These are phyloP conservation scores for Jaltomata sinuosa DNA, from an alignment of 257 asterid species.

Conservation along the genomic window DNA sequence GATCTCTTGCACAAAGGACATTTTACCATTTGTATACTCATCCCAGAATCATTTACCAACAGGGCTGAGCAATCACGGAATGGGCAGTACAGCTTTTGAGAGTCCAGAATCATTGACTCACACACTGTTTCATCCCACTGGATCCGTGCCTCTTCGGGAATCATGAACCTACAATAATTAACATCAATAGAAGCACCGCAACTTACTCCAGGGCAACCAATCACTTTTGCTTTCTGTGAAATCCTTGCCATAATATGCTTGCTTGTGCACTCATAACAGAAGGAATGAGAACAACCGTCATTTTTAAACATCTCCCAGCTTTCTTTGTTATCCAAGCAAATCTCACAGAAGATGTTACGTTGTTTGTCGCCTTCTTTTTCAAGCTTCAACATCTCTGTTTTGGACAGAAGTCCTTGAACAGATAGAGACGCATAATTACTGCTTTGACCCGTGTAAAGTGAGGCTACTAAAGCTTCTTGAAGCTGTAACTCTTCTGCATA, in stretches of 20 bases:
- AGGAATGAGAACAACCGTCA: conserved; percentile 40
- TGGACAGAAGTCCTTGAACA: background rate
- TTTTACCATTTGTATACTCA: background rate
- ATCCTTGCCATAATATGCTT: conserved; percentile 39
- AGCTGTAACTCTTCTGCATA: conserved; percentile 40
- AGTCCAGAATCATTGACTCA: conserved; percentile 43
- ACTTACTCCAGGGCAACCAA: conserved; percentile 38
- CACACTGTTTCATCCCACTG: conserved; percentile 53
- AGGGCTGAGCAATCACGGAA: conserved; percentile 52
- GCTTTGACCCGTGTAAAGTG: conserved; percentile 13
- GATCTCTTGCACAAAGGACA: conserved; percentile 50
- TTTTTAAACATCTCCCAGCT: conserved; percentile 55
- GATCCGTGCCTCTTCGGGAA: conserved; percentile 31
- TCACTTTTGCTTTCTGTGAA: conserved; percentile 16
- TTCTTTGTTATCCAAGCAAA: conserved; percentile 53
- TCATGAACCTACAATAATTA: conserved; percentile 31
- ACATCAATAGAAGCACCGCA: conserved; percentile 31
- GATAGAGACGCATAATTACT: conserved; percentile 28
- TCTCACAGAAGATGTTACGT: conserved; percentile 28
- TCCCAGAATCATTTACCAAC: conserved; percentile 41
- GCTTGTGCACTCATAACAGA: conserved; percentile 53
- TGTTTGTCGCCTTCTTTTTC: conserved; percentile 3
- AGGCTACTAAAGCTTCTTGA: conserved; percentile 36
- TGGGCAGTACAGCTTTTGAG: conserved; percentile 57
- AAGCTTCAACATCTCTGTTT: background rate